These are phyloP conservation scores for Endoconidiophora polonica DNA, from an alignment of 2,329 filamentous ascomycete species.

Conservation along the genomic window DNA sequence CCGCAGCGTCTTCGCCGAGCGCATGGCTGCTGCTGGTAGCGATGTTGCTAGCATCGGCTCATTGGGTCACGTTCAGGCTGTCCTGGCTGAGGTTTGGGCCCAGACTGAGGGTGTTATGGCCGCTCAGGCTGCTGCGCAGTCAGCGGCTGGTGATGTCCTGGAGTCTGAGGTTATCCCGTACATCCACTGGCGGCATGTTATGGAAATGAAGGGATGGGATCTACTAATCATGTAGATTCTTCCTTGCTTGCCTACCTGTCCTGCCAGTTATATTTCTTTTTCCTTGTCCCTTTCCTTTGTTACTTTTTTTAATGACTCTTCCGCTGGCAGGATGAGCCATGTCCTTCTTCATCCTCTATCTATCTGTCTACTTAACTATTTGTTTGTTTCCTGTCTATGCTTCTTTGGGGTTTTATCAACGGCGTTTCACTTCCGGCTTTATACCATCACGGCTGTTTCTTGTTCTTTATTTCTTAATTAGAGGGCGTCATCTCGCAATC, in stretches of 20 bases:
- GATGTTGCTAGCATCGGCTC: conserved; percentile 66
- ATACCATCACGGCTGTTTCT: neutral
- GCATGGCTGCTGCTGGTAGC: conserved; percentile 50
- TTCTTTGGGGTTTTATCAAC: conserved; percentile 11
- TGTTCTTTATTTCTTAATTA: conserved; percentile 5
- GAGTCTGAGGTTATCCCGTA: conserved; percentile 35
- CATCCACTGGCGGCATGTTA: conserved; percentile 88
- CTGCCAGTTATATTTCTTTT: conserved; percentile 6
- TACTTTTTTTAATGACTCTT: neutral
- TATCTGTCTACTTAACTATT: conserved; percentile 3
- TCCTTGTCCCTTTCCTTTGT: conserved; percentile 14
- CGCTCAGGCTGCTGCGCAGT: conserved; percentile 21
- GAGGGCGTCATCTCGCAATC: neutral
- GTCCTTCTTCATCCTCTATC: conserved; percentile 4
- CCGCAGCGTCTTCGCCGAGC: conserved; percentile 60
- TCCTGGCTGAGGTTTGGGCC: conserved; percentile 73
- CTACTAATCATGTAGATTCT: conserved; percentile 62
- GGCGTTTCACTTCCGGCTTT: neutral
- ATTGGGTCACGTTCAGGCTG: conserved; percentile 63
- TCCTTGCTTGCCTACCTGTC: conserved; percentile 12
- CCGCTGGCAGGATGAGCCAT: neutral
- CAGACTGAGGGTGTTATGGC: conserved; percentile 44
- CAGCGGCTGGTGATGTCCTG: conserved; percentile 22
- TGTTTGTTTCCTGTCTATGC: conserved; percentile 5
- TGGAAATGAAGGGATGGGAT: conserved; percentile 83